Conservation (phyloP, 2,329 filamentous ascomycete species). For the Sporothrix curviconia region DNA sequence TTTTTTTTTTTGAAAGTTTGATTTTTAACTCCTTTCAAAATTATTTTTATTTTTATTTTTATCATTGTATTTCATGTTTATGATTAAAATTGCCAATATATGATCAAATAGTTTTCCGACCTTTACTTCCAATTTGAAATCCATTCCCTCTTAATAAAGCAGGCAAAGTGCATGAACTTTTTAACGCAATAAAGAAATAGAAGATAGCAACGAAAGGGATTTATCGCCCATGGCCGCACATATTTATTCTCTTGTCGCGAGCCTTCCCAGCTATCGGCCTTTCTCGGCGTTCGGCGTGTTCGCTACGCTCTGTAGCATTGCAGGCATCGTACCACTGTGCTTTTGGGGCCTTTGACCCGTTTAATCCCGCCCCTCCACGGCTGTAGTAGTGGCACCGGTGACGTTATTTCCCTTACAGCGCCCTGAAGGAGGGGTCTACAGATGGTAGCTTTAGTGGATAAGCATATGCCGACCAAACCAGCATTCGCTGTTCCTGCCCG, state of each 20-base stretch:
- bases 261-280: no score
- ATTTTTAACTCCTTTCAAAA: background rate
- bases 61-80: background rate
- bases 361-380: conserved; percentile 6
- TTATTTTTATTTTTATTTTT: background rate
- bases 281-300: conserved; percentile 11
- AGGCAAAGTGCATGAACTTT: no score
- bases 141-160: no score
- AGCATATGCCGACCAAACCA: background rate
- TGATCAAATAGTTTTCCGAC: no score
- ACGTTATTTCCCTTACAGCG: background rate
- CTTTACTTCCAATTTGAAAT: no score
- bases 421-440: background rate
- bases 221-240: no score
- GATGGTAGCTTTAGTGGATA: background rate
- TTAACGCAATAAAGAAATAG: no score
- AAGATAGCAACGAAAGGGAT: no score
- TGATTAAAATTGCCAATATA: no score
- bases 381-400: background rate
- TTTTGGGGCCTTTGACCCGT: conserved; percentile 3
- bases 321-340: background rate
- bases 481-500: background rate
- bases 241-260: no score
- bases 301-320: background rate
- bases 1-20: background rate